Evolutionary conservation across 2,329 filamentous ascomycete genomes (phyloP), one percentile per base, ranked within the genome.

Genomic region (Fusarium tupiense): DNA sequence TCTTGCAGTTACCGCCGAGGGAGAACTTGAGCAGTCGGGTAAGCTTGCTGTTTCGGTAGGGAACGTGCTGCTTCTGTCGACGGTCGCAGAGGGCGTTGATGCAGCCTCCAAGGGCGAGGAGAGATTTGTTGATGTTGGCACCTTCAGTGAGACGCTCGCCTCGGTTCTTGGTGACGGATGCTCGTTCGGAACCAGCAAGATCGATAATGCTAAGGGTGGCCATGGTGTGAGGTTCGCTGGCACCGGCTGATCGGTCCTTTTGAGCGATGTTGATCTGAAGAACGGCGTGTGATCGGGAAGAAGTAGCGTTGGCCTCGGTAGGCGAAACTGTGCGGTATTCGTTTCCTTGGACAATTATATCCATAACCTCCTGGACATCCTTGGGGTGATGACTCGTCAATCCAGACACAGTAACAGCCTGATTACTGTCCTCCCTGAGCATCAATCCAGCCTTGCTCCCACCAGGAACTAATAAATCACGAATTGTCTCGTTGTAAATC

Each of bases 401-500:
- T 1, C 96, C 96, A 9, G 94, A 89, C 4, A 99, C 96, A 0
- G 94, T 96, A 13, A 99, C 96, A 17, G 94, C 91, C 81, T 98
- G 94, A 79, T 98, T 95, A 66, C 93, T 93, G 85, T 99, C 96
- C 83, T 99, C 96, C 54, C 96, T 92, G 46, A 99, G 88, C 92
- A 96, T 98, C 73, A 99, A 84, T 7, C 94, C 93, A 75, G 91
- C 89, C 84, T 95, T 96, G 83, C 91, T 93, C 43, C 92, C 93
- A 31, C 64, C 92, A 2, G 94, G 93, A n/a, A 96, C 92, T 49
- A 99, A 87, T 79, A 99, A 85, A 84, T 99, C 96, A 60, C 96
- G 94, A 78, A 99, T 99, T 0, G 95, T 98, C 85, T 99, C 96
- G 81, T 99, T 99, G 88, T 99, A 99, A 73, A 99, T 99, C 81